A percentile compares a stretch with the other conserved stretches of the same genome.
These are phyloP conservation scores for Zygoascus meyerae DNA, from an alignment of 1,139 yeast species.

Conservation along the genomic window DNA sequence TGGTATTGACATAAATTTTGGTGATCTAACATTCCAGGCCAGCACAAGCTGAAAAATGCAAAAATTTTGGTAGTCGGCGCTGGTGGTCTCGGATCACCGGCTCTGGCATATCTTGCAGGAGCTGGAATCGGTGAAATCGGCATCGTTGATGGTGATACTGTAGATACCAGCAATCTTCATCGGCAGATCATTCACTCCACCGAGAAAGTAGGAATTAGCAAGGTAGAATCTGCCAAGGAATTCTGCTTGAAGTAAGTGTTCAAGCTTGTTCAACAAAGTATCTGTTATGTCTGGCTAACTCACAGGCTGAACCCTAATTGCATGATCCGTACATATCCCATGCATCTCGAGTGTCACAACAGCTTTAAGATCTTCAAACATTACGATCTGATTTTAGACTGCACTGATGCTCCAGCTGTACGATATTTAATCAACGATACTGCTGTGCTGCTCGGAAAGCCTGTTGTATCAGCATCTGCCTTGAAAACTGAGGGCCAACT, in stretches of 20 bases:
- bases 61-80: slow-evolving; percentile 82
- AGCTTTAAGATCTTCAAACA: slow-evolving; percentile 56
- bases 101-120: slow-evolving; percentile 74
- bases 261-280: not conserved
- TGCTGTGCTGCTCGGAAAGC: slow-evolving; percentile 59
- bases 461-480: slow-evolving; percentile 90
- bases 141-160: slow-evolving; percentile 79
- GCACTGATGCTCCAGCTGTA: slow-evolving; percentile 89
- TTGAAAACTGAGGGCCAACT: slow-evolving; percentile 88
- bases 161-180: slow-evolving; percentile 80
- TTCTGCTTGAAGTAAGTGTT: slow-evolving; percentile 37
- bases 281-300: slow-evolving; percentile 1
- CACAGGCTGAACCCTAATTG: slow-evolving; percentile 62
- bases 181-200: slow-evolving; percentile 80
- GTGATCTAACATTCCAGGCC: slow-evolving; percentile 37
- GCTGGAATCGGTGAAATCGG: slow-evolving; percentile 75
- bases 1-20: not conserved
- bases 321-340: slow-evolving; percentile 45
- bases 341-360: slow-evolving; percentile 49
- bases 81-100: slow-evolving; percentile 96
- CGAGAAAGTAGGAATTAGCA: slow-evolving; percentile 56
- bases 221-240: slow-evolving; percentile 69
- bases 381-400: slow-evolving; percentile 79
- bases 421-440: slow-evolving; percentile 86
- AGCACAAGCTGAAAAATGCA: slow-evolving; percentile 50